Evolutionary conservation across 169 alveolate species (phyloP), one percentile per base, ranked within the genome.

Genomic region (Cystoisospora suis): DNA sequence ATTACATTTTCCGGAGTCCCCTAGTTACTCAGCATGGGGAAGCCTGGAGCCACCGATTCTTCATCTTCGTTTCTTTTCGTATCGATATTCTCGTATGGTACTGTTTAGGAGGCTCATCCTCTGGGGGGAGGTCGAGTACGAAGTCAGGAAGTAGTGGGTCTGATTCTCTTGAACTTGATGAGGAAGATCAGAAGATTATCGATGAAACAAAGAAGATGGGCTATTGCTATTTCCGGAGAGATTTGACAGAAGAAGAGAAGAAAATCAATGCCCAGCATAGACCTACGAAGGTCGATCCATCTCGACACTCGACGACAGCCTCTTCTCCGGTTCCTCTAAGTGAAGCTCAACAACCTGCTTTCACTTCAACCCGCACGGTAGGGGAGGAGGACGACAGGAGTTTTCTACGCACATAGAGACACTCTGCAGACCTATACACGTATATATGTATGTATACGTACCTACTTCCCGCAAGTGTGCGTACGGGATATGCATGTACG

Each of bases 201-300:
- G 69, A 90, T 34, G 96, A 94, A 36, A 94, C 96, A 29, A 94
- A 94, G 79, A 92, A 93, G 46, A 92, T 94, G 96, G 96, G 94
- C 23, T 94, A 94, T 80, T 94, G 96, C 88, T 94, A 94, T 75
- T 94, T 94, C 87, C 92, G 94, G 7, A 46, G 89, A 44, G 91
- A 92, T 59, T 42, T 94, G 46, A 93, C 95, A 0, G 95, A 94
- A 36, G 95, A 94, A 65, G 95, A 94, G 79, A 94, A 90, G 87
- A 85, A 75, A 38, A 12, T 94, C 29, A 93, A 93, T 53, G 92
- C 87, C 20, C 94, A 87, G 46, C 89, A 91, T 47, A 42, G 29
- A 0, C 94, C 94, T 27, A 75, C 81, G 49, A 53, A 47, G 56
- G 49, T 90, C 77, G 86, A 58, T 0, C 40, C 5, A 9, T 38